Evolutionary conservation across 495 filamentous ascomycete species (phyloP).

Genomic region (Venustampulla echinocandica): DNA sequence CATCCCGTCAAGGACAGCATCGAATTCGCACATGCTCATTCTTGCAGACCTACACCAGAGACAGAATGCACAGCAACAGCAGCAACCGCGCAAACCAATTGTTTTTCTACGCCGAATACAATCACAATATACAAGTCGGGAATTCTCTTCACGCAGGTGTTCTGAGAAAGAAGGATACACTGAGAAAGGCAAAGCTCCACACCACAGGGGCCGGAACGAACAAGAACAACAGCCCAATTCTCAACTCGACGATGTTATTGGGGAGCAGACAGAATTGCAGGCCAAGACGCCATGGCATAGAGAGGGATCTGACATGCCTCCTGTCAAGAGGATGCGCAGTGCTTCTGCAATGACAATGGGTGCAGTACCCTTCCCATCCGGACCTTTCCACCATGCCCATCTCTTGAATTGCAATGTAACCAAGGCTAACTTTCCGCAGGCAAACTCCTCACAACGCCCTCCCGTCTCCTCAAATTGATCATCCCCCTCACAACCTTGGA

Average conservation of each 20-base stretch:
- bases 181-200: conserved; percentile 9
- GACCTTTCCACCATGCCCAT: too few species aligned
- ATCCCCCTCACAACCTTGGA: conserved; percentile 60
- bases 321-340: conserved; percentile 34
- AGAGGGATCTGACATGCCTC: conserved; percentile 51
- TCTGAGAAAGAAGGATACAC: conserved; percentile 3
- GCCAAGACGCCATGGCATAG: conserved; percentile 57
- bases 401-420: conserved; percentile 43
- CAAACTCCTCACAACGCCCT: conserved; percentile 85
- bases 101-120: too few species aligned
- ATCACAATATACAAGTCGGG: too few species aligned
- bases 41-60: neutral
- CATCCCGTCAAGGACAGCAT: neutral
- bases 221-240: conserved; percentile 17
- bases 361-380: conserved; percentile 43
- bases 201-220: conserved; percentile 21
- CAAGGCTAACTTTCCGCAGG: conserved; percentile 38
- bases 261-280: conserved; percentile 42
- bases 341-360: conserved; percentile 23
- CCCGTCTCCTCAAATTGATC: conserved; percentile 79
- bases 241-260: conserved; percentile 31
- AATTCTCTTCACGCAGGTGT: neutral
- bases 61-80: too few species aligned
- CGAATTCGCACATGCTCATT: conserved; percentile 1
- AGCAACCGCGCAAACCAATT: too few species aligned